phyloP scores from a whole-genome alignment of 176 grass and related monocot species.

The Aegilops bicornis region DNA sequence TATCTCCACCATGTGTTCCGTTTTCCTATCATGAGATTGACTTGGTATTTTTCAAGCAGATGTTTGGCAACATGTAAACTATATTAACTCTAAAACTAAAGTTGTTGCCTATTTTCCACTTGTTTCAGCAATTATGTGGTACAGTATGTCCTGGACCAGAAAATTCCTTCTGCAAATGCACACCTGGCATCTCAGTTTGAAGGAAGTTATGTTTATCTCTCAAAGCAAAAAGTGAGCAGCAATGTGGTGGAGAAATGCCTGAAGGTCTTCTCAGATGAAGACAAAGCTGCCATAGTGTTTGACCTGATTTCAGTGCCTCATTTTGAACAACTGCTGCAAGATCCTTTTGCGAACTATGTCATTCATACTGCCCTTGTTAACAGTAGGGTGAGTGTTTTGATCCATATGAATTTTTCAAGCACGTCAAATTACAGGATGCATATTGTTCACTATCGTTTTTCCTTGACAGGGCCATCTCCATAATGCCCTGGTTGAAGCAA shows the following conservation, averaged over 20 bases:
- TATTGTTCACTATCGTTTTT: not conserved
- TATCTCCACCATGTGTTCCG: not conserved
- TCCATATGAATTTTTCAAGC: not conserved
- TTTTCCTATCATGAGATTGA: not conserved
- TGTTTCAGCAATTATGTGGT: conserved; percentile 87
- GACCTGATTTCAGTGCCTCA: conserved; percentile 58
- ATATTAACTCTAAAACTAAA: conserved; percentile 5
- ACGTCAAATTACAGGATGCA: not conserved
- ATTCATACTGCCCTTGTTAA: conserved; percentile 67
- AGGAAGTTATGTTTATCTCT: conserved; percentile 74
- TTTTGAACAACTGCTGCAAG: conserved; percentile 82
- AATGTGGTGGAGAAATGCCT: conserved; percentile 97
- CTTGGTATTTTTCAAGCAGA: not conserved
- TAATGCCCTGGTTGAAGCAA: conserved; percentile 50
- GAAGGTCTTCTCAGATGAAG: conserved; percentile 55
- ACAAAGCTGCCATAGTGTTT: conserved; percentile 55
- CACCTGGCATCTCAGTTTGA: conserved; percentile 67
- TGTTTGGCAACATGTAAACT: not conserved
- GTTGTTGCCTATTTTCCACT: not conserved
- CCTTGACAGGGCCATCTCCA: conserved; percentile 49
- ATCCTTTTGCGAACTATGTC: conserved; percentile 89
- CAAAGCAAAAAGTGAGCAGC: conserved; percentile 91
- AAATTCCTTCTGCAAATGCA: conserved; percentile 58
- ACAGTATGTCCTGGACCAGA: conserved; percentile 66
- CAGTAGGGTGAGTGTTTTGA: conserved; percentile 52